Evolutionary conservation across 345 rosid species (phyloP).

Genomic region (Eutrema yunnanense): DNA sequence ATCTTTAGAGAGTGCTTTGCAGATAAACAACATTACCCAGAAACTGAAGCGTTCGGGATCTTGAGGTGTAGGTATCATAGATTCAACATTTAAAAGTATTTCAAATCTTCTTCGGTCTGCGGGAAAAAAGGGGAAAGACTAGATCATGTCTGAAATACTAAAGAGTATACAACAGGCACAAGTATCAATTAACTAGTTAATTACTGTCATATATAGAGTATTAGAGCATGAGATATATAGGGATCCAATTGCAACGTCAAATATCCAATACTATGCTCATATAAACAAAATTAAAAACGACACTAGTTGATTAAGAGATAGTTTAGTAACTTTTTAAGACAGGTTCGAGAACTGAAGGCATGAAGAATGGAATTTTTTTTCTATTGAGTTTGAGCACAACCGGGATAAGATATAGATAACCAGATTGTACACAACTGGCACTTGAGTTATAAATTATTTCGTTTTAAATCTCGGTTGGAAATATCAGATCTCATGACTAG

Average conservation of each 20-base stretch:
- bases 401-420: neutral
- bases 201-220: neutral
- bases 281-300: neutral
- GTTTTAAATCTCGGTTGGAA: neutral
- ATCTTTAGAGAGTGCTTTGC: conserved; percentile 12
- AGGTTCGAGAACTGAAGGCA: neutral
- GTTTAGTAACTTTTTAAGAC: neutral
- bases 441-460: neutral
- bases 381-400: neutral
- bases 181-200: neutral
- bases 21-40: conserved; percentile 54
- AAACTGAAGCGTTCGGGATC: conserved; percentile 94
- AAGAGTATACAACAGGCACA: neutral
- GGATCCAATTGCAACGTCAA: neutral
- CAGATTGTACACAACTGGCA: neutral
- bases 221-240: neutral
- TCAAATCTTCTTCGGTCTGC: conserved; percentile 71
- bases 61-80: conserved; percentile 68
- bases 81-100: conserved; percentile 52
- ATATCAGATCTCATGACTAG: neutral
- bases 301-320: neutral
- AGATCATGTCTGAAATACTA: neutral
- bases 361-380: neutral
- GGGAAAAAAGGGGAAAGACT: neutral
- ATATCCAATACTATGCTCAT: neutral